These are phyloP conservation scores for Cyberlindnera galapagoensis DNA, from an alignment of 805 yeast species.

Conservation along the genomic window DNA sequence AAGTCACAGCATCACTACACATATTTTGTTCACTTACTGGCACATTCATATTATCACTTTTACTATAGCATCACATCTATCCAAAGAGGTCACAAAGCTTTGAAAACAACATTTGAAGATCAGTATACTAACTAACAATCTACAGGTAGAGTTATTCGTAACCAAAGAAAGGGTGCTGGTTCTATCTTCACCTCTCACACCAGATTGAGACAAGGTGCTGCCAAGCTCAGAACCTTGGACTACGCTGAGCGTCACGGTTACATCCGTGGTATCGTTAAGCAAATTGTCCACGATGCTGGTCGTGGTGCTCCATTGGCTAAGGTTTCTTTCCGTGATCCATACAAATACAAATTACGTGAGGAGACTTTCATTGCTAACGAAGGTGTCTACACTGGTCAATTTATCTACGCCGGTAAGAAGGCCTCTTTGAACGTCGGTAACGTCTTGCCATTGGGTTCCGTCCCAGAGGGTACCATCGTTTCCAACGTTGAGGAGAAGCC, in stretches of 20 bases:
- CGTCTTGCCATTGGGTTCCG: conserved; percentile 92
- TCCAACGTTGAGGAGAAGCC: conserved; percentile 98
- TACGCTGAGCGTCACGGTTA: conserved; percentile 99
- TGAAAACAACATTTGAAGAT: too few relatives aligned
- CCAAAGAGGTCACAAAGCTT: not conserved
- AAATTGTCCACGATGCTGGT: conserved; percentile 98
- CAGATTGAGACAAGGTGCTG: conserved; percentile 99
- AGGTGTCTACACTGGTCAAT: conserved; percentile 99
- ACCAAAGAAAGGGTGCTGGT: conserved; percentile 99
- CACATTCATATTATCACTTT: too few relatives aligned
- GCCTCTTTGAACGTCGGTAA: conserved; percentile 96
- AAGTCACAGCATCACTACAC: too few relatives aligned
- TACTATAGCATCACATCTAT: conserved; percentile 1
- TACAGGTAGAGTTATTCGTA: conserved; percentile 98
- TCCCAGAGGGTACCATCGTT: conserved; percentile 99
- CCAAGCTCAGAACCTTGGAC: conserved; percentile 98
- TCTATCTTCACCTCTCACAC: conserved; percentile 99
- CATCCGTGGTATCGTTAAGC: conserved; percentile 98
- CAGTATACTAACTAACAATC: conserved; percentile 12
- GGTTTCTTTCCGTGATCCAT: conserved; percentile 99
- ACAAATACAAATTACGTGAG: conserved; percentile 96
- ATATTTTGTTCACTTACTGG: too few relatives aligned
- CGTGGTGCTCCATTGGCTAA: conserved; percentile 99
- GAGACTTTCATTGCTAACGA: conserved; percentile 99
- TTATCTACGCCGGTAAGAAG: conserved; percentile 97